phyloP scores from a whole-genome alignment of 2,329 filamentous ascomycete genomes.

The Fusarium dlaminii region DNA sequence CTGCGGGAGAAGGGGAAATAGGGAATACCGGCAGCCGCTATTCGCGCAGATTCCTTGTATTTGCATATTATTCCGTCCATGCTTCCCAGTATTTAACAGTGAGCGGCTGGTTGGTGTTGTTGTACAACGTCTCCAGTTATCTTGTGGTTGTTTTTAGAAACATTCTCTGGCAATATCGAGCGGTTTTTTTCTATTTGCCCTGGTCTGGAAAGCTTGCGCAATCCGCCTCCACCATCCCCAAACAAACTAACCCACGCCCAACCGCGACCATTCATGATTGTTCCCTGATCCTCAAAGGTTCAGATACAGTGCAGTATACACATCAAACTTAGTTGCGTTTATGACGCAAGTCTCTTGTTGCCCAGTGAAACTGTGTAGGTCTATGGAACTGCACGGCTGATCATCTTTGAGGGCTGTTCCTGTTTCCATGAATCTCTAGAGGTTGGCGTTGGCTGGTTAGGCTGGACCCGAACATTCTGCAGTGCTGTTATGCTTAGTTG shows the following conservation, averaged over 20 bases:
- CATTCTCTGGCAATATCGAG: background rate
- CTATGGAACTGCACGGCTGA: background rate
- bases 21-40: slow-evolving; percentile 7
- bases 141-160: slow-evolving; percentile 20
- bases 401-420: background rate
- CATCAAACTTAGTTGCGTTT: slow-evolving; percentile 1
- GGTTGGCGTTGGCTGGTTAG: background rate
- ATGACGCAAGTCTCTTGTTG: slow-evolving; percentile 26
- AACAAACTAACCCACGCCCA: slow-evolving; percentile 15
- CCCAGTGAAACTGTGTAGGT: background rate
- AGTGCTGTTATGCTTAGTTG: background rate
- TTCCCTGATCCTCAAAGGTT: slow-evolving; percentile 6
- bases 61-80: background rate
- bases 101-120: background rate
- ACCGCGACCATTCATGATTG: background rate
- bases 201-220: slow-evolving; percentile 31
- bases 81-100: background rate
- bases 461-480: background rate
- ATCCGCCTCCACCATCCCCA: slow-evolving; percentile 28
- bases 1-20: background rate
- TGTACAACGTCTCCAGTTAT: slow-evolving; percentile 13
- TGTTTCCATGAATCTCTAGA: background rate
- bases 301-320: slow-evolving; percentile 7
- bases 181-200: background rate
- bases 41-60: slow-evolving; percentile 5